Evolutionary conservation across 345 rosid genomes (phyloP).

Genomic region (Odontarrhena argentea): DNA sequence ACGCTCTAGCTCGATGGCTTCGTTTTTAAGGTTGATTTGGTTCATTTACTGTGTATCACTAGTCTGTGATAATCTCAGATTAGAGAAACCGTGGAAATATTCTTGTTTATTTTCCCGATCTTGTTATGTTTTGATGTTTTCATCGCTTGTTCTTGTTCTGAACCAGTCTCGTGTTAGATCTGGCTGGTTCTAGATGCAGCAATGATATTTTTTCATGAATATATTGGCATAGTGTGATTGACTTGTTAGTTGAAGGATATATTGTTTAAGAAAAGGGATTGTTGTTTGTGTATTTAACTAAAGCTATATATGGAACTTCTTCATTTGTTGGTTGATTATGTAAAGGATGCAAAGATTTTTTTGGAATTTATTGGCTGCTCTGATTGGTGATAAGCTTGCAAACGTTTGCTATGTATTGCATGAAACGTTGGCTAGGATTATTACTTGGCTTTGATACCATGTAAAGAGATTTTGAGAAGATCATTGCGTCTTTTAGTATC

Average conservation of each 20-base stretch:
- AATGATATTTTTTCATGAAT: not conserved
- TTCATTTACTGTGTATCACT: constrained; percentile 9
- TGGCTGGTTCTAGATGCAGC: not conserved
- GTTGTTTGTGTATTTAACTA: not conserved
- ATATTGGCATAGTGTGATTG: not conserved
- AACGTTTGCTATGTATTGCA: not conserved
- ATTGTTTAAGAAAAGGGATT: not conserved
- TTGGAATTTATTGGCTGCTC: not conserved
- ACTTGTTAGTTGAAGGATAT: not conserved
- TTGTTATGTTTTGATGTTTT: not conserved
- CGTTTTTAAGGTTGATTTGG: constrained; percentile 4
- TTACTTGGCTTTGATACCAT: constrained; percentile 2
- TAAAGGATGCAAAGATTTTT: not conserved
- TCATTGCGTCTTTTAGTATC: not conserved
- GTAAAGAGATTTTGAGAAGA: constrained; percentile 18
- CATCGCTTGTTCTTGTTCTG: not conserved
- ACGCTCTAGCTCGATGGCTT: constrained; percentile 1
- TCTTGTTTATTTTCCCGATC: not conserved
- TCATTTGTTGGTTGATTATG: not conserved
- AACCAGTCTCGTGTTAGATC: not conserved
- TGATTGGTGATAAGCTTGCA: not conserved
- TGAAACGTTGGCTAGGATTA: not conserved
- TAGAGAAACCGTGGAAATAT: not conserved
- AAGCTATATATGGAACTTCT: not conserved
- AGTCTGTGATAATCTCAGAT: not conserved